These are phyloP conservation scores for Pythium dissotocum DNA, from an alignment of 352 stramenopile genomes.

Conservation along the genomic window DNA sequence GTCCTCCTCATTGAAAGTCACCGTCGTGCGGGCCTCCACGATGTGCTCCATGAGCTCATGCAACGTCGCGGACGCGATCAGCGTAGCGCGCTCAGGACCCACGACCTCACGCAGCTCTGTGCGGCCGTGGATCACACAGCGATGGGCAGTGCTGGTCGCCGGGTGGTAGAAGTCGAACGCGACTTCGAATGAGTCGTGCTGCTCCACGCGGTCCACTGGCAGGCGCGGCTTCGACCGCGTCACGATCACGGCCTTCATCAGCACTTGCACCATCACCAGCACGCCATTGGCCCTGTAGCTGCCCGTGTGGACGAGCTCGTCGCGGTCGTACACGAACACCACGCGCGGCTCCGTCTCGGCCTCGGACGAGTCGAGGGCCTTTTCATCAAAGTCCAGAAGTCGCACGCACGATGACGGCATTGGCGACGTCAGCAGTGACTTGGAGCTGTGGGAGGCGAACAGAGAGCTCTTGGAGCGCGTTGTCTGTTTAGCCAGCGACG, in stretches of 20 bases:
- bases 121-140: conserved; percentile 36
- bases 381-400: conserved; percentile 41
- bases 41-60: conserved; percentile 59
- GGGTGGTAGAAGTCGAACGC: conserved; percentile 65
- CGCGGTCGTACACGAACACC: conserved; percentile 42
- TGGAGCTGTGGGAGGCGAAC: conserved; percentile 27
- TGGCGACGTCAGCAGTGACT: conserved; percentile 2
- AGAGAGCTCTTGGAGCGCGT: conserved; percentile 30
- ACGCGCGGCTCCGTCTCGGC: conserved; percentile 6
- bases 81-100: conserved; percentile 42
- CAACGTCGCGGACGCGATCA: conserved; percentile 44
- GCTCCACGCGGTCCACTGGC: conserved; percentile 45
- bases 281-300: conserved; percentile 61
- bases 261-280: conserved; percentile 53
- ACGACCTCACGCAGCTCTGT: conserved; percentile 64
- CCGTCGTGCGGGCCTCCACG: conserved; percentile 42
- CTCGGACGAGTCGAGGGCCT: conserved; percentile 22
- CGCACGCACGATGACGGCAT: conserved; percentile 43
- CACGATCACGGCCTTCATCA: conserved; percentile 51
- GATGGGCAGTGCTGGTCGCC: conserved; percentile 33
- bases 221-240: conserved; percentile 30
- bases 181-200: conserved; percentile 59
- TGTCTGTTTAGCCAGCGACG: not conserved
- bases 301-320: conserved; percentile 59
- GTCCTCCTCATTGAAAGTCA: conserved; percentile 24